phyloP scores from a whole-genome alignment of 192 early-diverging fungal species.

The Geranomyces variabilis region DNA sequence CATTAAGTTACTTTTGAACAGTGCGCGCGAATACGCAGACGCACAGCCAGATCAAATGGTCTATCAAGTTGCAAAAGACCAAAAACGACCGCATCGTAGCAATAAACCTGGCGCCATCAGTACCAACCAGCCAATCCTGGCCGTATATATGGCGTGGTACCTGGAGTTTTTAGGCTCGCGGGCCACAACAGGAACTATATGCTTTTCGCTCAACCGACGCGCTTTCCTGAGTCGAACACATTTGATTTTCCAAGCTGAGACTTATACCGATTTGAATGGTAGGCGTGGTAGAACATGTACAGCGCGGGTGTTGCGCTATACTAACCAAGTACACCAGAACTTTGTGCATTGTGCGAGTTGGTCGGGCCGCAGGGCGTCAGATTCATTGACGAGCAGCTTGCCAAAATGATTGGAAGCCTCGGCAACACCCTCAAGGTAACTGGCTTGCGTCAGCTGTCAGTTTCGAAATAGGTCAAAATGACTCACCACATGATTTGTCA shows the following conservation, averaged over 20 bases:
- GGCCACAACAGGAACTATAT: conserved; percentile 31
- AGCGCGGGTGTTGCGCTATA: too few species aligned
- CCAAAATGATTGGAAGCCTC: conserved; percentile 24
- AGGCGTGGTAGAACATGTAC: background rate
- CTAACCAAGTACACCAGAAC: conserved; percentile 21
- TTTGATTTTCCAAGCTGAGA: conserved; percentile 35
- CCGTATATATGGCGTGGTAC: conserved; percentile 40
- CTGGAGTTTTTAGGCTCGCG: conserved; percentile 33
- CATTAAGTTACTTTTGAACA: too few species aligned
- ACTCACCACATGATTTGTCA: background rate
- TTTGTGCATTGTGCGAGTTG: conserved; percentile 37
- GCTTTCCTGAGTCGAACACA: conserved; percentile 24
- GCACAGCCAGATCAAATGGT: conserved; percentile 38
- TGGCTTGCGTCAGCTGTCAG: too few species aligned
- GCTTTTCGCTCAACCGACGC: conserved; percentile 25
- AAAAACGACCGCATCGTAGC: conserved; percentile 1
- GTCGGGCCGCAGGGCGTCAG: conserved; percentile 40
- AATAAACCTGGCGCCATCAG: conserved; percentile 27
- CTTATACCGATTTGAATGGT: conserved; percentile 39
- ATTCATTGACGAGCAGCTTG: conserved; percentile 44
- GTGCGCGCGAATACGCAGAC: conserved; percentile 27
- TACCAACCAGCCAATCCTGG: conserved; percentile 34
- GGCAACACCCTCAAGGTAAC: conserved; percentile 13
- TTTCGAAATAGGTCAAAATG: too few species aligned
- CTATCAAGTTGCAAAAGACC: conserved; percentile 13